Evolutionary conservation across 2,329 filamentous ascomycete species (phyloP), one percentile per base, ranked within the genome.

Genomic region (Aspergillus glaucus): DNA sequence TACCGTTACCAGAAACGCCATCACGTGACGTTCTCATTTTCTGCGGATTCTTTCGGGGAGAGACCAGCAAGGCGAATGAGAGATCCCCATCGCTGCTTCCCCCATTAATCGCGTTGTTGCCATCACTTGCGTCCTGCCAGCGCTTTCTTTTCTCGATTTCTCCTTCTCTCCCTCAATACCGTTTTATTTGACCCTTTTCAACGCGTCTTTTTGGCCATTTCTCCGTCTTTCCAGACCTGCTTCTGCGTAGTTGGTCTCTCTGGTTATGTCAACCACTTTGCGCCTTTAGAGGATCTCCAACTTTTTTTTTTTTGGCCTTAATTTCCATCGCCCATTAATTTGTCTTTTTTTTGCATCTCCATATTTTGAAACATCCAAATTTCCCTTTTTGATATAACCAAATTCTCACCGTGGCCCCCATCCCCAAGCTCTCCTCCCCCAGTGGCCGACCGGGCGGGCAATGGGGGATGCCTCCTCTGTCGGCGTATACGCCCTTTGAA

Each of bases 401-500:
- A 15, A 10, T 19, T 40, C 55, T 53, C 65, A 68, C 57, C 65
- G 63, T 68, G 64, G 64, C 65, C 63, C 65, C 64, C 46, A 68
- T 67, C 57, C 60, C 60, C 44, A 63, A 60, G 55, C 47, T 54
- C 45, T 54, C 56, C 47, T 53, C 63, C 59, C 62, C 65, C 60
- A 63, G 63, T 62, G 62, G 66, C 66, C 66, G 61, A 59, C 55
- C 55, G 53, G 60, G 62, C 62, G 60, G 65, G 64, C 64, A 67
- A 71, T 71, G 68, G 68, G 76, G 75, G 67, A 82, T 82, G 79
- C 78, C 75, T 73, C 75, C 75, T 68, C 64, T 76, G 69, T 78
- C 81, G 64, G 76, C 78, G 62, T 91, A 93, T 72, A 92, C 88
- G 65, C 81, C 85, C 59, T 86, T 94, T 75, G 90, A 95, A 79